A percentile compares a stretch with the other conserved stretches of the same genome.
These are phyloP conservation scores for Ganoderma boninense DNA, from an alignment of 1,284 basidiomycete genomes.

Conservation along the genomic window DNA sequence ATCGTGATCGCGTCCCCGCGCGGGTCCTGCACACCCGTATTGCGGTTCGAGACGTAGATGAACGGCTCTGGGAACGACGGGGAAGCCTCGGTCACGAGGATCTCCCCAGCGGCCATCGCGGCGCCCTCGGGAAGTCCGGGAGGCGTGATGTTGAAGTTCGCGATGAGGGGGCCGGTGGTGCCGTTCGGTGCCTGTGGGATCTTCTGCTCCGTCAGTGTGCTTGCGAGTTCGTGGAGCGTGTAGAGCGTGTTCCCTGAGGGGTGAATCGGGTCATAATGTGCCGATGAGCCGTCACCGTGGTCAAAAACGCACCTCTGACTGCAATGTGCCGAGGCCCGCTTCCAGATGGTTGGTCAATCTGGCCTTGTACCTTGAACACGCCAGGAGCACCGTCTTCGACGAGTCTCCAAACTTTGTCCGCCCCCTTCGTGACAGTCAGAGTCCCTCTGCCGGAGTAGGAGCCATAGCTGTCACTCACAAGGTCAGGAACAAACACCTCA, in stretches of 20 bases:
- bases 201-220: constrained; percentile 67
- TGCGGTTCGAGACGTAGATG: constrained; percentile 51
- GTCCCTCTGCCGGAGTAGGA: not conserved
- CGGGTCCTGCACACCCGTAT: constrained; percentile 46
- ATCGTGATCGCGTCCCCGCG: constrained; percentile 49
- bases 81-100: constrained; percentile 43
- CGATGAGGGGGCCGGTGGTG: constrained; percentile 54
- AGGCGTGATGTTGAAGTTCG: constrained; percentile 64
- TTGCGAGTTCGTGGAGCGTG: constrained; percentile 69
- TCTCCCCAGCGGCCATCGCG: constrained; percentile 60
- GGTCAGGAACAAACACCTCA: constrained; percentile 71
- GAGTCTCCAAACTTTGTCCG: constrained; percentile 72
- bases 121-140: constrained; percentile 57
- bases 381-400: constrained; percentile 48
- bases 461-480: constrained; percentile 49
- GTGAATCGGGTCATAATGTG: not conserved
- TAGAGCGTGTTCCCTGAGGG: constrained; percentile 62
- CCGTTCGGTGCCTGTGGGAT: constrained; percentile 57
- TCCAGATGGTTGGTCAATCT: constrained; percentile 66
- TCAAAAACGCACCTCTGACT: constrained; percentile 51
- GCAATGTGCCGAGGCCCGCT: constrained; percentile 75
- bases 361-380: constrained; percentile 62
- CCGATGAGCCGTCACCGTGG: not conserved
- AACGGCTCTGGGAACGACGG: constrained; percentile 43
- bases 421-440: constrained; percentile 52